Evolutionary conservation across 148 eudicot genomes (phyloP), one percentile per base, ranked within the genome.

Genomic region (Nepenthes mirabilis): DNA sequence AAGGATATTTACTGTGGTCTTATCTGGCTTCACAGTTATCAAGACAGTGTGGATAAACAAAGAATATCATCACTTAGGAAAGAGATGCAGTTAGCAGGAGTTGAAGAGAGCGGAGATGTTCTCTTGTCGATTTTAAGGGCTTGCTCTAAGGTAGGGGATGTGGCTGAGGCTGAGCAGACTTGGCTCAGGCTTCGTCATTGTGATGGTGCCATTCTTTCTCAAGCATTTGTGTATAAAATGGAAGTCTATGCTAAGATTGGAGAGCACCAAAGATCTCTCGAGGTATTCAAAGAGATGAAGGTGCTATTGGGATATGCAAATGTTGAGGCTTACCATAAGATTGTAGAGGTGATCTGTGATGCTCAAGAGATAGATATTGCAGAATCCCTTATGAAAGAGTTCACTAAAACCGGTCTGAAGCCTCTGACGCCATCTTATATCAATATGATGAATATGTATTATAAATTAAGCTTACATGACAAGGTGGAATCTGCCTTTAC

Each of bases 21-120:
- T 53, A 82, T 93, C 55, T 89, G 99, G 95, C 95, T 93, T 48
- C 99, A 89, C 56, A 93, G 99, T 67, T 80, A 89, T 73, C 99
- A 93, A 72, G 96, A 93, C 63, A 66, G 58, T 45, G 60, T 84
- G 56, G 97, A 94, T 65, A 77, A 72, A 62, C 77, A 79, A 37
- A 83, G 99, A 59, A 81, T 94, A 66, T 58, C 59, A 33, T 77
- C 67, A 53, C 59, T 94, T 56, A 72, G 85, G 43, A 68, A 71
- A 48, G 95, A 94, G 68, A 82, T 94, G 99, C 72, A 63, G 51
- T 63, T 56, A 49, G 68, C 57, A 3, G 85, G 87, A 52, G 47
- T 84, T 73, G 72, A 71, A 60, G 97, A 88, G 74, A 78, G 68
- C 66, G 67, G 40, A 66, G 90, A 94, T 58, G 86, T 83, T 52